Conservation (phyloP, 2,329 filamentous ascomycete genomes). For the Fusarium stilboides region DNA sequence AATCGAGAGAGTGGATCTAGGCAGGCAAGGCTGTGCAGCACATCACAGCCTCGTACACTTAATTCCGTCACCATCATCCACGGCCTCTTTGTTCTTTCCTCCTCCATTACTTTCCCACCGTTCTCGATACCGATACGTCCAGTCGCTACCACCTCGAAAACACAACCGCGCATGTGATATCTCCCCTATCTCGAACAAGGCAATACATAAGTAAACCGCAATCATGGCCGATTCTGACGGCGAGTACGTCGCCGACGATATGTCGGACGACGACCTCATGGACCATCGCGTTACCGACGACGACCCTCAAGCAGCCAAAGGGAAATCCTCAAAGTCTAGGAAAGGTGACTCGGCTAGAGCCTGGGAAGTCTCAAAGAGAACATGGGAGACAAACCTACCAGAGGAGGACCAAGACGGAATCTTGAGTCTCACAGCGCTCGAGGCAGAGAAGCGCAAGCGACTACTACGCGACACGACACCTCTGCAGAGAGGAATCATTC, state of each 20-base stretch:
- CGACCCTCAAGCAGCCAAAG: slow-evolving; percentile 50
- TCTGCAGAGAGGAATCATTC: slow-evolving; percentile 95
- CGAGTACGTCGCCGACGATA: slow-evolving; percentile 75
- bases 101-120: not conserved
- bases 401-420: slow-evolving; percentile 83
- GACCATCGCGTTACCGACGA: slow-evolving; percentile 63
- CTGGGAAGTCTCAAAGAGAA: slow-evolving; percentile 77
- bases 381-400: slow-evolving; percentile 79
- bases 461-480: slow-evolving; percentile 94
- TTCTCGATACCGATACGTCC: not conserved
- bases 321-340: slow-evolving; percentile 49
- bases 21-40: slow-evolving; percentile 42
- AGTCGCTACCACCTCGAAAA: not conserved
- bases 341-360: slow-evolving; percentile 66
- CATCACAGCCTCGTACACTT: slow-evolving; percentile 48
- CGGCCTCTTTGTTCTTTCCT: slow-evolving; percentile 11
- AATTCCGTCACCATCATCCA: slow-evolving; percentile 40
- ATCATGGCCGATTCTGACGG: slow-evolving; percentile 81
- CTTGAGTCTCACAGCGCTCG: slow-evolving; percentile 82
- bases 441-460: slow-evolving; percentile 85
- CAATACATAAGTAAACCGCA: not conserved
- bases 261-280: slow-evolving; percentile 76
- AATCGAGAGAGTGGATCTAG: slow-evolving; percentile 34
- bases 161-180: not conserved
- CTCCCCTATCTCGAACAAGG: not conserved